Evolutionary conservation across 306 rosid species (phyloP).

Genomic region (Dicorynia guianensis): DNA sequence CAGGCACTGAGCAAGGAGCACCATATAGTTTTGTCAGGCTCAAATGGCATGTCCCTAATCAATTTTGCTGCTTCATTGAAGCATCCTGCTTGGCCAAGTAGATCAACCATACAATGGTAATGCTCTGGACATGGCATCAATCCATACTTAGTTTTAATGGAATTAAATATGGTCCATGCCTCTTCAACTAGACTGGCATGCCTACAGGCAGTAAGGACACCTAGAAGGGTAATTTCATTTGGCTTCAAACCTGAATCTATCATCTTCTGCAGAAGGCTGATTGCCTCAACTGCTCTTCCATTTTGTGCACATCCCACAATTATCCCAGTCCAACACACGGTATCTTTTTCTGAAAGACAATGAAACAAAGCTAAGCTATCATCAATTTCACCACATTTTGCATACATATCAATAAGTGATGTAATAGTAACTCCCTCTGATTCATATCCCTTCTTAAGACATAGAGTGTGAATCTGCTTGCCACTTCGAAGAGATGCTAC

Average conservation of each 20-base stretch:
- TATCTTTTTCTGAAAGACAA: slow-evolving; percentile 59
- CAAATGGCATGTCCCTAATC: slow-evolving; percentile 72
- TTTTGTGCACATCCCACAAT: slow-evolving; percentile 94
- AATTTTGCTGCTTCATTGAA: slow-evolving; percentile 65
- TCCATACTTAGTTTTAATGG: slow-evolving; percentile 61
- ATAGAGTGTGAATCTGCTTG: slow-evolving; percentile 75
- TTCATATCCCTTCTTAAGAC: slow-evolving; percentile 76
- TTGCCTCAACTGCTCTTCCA: slow-evolving; percentile 77
- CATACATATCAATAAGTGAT: slow-evolving; percentile 78
- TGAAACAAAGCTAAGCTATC: slow-evolving; percentile 71
- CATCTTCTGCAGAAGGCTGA: slow-evolving; percentile 66
- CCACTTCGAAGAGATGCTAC: slow-evolving; percentile 76
- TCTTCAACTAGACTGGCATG: slow-evolving; percentile 78
- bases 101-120: slow-evolving; percentile 88
- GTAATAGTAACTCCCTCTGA: slow-evolving; percentile 70
- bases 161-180: slow-evolving; percentile 66
- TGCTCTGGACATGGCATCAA: slow-evolving; percentile 68
- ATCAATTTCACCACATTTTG: slow-evolving; percentile 87
- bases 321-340: slow-evolving; percentile 85
- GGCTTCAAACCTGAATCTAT: slow-evolving; percentile 67
- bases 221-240: slow-evolving; percentile 75
- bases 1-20: slow-evolving; percentile 79
- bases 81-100: slow-evolving; percentile 74
- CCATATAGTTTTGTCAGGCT: slow-evolving; percentile 74
- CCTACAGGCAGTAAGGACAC: slow-evolving; percentile 88